Evolutionary conservation across 1,284 basidiomycete species (phyloP).

Genomic region (Malassezia arunalokei): DNA sequence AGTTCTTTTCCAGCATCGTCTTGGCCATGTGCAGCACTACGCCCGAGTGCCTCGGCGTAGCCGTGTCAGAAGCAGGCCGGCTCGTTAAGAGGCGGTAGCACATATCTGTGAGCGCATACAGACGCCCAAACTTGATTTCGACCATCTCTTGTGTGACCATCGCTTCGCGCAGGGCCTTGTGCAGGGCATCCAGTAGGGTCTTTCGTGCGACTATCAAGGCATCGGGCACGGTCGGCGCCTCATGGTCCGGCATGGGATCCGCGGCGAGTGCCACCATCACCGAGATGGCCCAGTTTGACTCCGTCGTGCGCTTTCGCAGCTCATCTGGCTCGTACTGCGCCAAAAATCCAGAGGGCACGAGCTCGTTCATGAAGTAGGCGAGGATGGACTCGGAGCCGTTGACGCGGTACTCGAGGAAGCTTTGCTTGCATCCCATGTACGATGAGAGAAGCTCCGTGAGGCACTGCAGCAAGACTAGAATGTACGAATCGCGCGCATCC

Average conservation of each 20-base stretch:
- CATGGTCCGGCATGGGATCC: slow-evolving; percentile 57
- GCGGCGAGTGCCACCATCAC: slow-evolving; percentile 82
- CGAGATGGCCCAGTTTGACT: slow-evolving; percentile 67
- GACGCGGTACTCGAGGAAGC: slow-evolving; percentile 63
- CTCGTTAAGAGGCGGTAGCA: slow-evolving; percentile 77
- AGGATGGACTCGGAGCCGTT: slow-evolving; percentile 48
- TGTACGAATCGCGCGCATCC: slow-evolving; percentile 54
- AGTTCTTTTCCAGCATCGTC: slow-evolving; percentile 96
- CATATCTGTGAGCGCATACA: slow-evolving; percentile 75
- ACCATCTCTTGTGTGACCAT: slow-evolving; percentile 55
- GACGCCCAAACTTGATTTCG: slow-evolving; percentile 71
- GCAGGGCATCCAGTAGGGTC: slow-evolving; percentile 75
- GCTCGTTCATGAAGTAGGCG: slow-evolving; percentile 31
- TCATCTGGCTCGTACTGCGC: slow-evolving; percentile 30
- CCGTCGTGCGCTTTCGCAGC: slow-evolving; percentile 41
- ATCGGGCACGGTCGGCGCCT: slow-evolving; percentile 54
- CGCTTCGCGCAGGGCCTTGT: slow-evolving; percentile 72
- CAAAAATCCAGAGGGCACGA: slow-evolving; percentile 44
- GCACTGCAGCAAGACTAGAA: slow-evolving; percentile 78
- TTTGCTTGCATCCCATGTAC: slow-evolving; percentile 77
- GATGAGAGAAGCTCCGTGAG: slow-evolving; percentile 85
- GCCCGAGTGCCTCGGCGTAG: slow-evolving; percentile 50
- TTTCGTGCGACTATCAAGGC: slow-evolving; percentile 71
- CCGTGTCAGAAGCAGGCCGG: slow-evolving; percentile 51
- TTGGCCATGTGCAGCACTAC: slow-evolving; percentile 82